phyloP scores from a whole-genome alignment of 2,329 filamentous ascomycete species.

The Diaporthe destruens region DNA sequence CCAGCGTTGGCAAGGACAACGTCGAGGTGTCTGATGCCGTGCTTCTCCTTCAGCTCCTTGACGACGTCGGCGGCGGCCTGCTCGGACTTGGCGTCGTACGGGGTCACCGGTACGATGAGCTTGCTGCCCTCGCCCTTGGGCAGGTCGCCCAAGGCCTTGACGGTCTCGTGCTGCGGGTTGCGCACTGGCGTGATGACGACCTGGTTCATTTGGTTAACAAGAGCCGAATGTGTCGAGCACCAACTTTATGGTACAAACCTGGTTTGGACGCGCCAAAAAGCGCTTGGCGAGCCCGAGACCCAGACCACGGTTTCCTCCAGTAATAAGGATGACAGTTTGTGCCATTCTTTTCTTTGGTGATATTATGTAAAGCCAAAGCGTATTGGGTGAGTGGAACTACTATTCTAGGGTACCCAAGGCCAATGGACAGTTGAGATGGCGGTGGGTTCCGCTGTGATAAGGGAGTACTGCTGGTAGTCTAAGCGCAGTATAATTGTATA shows the following conservation, averaged over 20 bases:
- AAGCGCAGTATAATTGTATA: not conserved
- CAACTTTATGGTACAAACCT: not conserved
- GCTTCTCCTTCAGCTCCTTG: conserved; percentile 46
- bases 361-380: not conserved
- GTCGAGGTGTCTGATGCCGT: conserved; percentile 59
- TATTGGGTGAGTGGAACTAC: not conserved
- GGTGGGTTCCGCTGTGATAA: not conserved
- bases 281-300: conserved; percentile 45
- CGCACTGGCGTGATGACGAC: conserved; percentile 36
- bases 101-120: conserved; percentile 53
- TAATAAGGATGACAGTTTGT: conserved; percentile 43
- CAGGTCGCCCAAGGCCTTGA: not conserved
- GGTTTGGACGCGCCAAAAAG: conserved; percentile 33
- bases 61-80: conserved; percentile 52
- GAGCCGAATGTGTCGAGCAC: not conserved
- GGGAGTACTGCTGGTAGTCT: not conserved
- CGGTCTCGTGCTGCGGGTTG: conserved; percentile 10
- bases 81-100: conserved; percentile 55
- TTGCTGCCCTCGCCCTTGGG: conserved; percentile 45
- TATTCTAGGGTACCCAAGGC: not conserved
- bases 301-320: conserved; percentile 48
- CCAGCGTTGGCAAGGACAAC: conserved; percentile 67
- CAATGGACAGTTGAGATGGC: not conserved
- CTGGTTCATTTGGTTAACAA: conserved; percentile 14
- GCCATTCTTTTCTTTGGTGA: conserved; percentile 3